These are phyloP conservation scores for Suillus weaverae DNA, from an alignment of 768 basidiomycete genomes.

Conservation along the genomic window DNA sequence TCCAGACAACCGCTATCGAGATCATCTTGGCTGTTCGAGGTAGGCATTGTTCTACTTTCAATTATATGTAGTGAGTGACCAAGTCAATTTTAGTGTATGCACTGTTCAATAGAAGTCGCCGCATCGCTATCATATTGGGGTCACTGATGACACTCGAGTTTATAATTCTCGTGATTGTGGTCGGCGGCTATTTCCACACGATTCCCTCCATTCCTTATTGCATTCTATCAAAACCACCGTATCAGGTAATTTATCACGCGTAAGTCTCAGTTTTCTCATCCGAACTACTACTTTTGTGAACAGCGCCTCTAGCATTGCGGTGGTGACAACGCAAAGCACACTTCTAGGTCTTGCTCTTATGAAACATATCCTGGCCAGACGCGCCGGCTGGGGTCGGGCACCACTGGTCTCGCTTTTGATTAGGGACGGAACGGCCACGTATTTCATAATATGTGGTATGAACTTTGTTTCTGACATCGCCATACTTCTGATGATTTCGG, in stretches of 20 bases:
- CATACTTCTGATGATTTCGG: not conserved
- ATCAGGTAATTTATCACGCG: not conserved
- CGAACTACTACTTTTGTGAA: not conserved
- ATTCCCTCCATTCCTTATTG: not conserved
- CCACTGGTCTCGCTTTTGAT: slow-evolving; percentile 42
- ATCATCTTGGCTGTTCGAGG: slow-evolving; percentile 25
- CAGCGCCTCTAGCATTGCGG: slow-evolving; percentile 21
- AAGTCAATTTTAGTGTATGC: slow-evolving; percentile 17
- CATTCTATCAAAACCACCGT: slow-evolving; percentile 2
- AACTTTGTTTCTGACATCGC: not conserved
- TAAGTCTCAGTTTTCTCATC: not conserved
- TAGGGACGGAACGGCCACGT: slow-evolving; percentile 48
- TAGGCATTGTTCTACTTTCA: slow-evolving; percentile 11
- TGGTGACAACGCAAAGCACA: slow-evolving; percentile 39
- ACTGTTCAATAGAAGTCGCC: slow-evolving; percentile 36
- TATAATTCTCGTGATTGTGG: slow-evolving; percentile 26
- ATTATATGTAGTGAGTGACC: not conserved
- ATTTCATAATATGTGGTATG: slow-evolving; percentile 40
- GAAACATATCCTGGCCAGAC: slow-evolving; percentile 36
- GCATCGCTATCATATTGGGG: slow-evolving; percentile 20
- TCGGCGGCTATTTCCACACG: slow-evolving; percentile 30
- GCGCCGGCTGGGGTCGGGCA: slow-evolving; percentile 41
- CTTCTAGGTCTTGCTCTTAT: slow-evolving; percentile 39
- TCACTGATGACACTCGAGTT: not conserved
- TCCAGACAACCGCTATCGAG: slow-evolving; percentile 20